Evolutionary conservation across 345 rosid species (phyloP).

Genomic region (Carallia brachiata): DNA sequence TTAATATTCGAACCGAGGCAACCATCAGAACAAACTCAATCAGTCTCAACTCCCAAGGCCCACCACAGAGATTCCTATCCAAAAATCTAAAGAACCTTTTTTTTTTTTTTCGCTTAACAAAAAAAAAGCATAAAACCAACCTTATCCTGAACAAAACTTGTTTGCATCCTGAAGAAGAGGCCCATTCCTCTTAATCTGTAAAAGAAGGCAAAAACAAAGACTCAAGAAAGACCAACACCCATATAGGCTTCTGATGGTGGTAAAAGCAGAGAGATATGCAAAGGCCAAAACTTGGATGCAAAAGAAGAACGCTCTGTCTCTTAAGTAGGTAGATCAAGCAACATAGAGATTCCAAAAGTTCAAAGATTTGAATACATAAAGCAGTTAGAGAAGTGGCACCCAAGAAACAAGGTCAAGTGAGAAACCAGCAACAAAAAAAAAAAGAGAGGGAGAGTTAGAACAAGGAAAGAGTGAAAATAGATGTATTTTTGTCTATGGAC

Average conservation of each 20-base stretch:
- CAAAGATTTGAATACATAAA: not conserved
- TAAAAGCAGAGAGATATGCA: not conserved
- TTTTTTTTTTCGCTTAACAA: not conserved
- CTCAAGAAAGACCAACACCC: not conserved
- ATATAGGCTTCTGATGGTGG: not conserved
- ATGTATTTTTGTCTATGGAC: not conserved
- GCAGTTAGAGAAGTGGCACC: not conserved
- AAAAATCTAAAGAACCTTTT: not conserved
- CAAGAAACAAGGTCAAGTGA: not conserved
- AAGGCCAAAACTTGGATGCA: not conserved
- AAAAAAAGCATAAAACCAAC: conserved; percentile 27
- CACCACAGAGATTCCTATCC: too few species aligned
- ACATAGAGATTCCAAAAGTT: not conserved
- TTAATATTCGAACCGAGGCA: not conserved
- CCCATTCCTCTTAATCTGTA: conserved; percentile 36
- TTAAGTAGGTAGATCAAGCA: not conserved
- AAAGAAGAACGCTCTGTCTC: not conserved
- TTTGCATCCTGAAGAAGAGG: conserved; percentile 30
- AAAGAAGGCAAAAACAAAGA: not conserved
- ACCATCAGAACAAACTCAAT: conserved; percentile 12
- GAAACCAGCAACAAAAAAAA: not conserved
- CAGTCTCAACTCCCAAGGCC: not conserved
- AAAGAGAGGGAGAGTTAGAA: not conserved
- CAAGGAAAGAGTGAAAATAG: not conserved
- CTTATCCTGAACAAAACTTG: conserved; percentile 31